Evolutionary conservation across 2,329 filamentous ascomycete genomes (phyloP).

Genomic region (Ceratocystis destructans): DNA sequence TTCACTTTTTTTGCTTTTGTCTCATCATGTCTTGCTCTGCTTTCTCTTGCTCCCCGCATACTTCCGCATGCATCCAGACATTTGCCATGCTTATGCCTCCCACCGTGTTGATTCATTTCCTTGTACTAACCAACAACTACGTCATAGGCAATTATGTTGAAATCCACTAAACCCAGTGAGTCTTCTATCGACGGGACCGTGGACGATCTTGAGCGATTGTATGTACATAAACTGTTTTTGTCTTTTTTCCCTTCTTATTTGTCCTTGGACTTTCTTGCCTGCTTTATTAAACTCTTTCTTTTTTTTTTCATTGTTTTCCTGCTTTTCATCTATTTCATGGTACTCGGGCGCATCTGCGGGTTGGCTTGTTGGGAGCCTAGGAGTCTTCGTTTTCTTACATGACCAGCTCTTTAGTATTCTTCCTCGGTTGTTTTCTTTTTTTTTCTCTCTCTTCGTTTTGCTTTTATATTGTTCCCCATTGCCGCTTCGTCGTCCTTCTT

Average conservation of each 20-base stretch:
- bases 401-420: slow-evolving; percentile 7
- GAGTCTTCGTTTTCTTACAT: slow-evolving; percentile 6
- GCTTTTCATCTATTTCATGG: background rate
- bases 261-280: background rate
- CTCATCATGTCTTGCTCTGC: background rate
- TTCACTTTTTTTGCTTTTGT: background rate
- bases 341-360: slow-evolving; percentile 9
- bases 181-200: background rate
- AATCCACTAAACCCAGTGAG: background rate
- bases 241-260: background rate
- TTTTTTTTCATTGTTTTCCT: background rate
- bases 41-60: background rate
- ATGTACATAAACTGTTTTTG: background rate
- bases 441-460: background rate
- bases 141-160: slow-evolving; percentile 10
- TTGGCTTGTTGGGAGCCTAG: slow-evolving; percentile 3
- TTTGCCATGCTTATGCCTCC: background rate
- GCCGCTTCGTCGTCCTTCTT: background rate
- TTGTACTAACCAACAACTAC: background rate
- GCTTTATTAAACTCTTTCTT: background rate
- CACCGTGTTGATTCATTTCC: background rate
- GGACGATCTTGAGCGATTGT: background rate
- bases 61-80: background rate
- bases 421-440: background rate
- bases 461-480: background rate